Conservation (phyloP, 2,329 filamentous ascomycete genomes). For the Exophiala aquamarina region DNA sequence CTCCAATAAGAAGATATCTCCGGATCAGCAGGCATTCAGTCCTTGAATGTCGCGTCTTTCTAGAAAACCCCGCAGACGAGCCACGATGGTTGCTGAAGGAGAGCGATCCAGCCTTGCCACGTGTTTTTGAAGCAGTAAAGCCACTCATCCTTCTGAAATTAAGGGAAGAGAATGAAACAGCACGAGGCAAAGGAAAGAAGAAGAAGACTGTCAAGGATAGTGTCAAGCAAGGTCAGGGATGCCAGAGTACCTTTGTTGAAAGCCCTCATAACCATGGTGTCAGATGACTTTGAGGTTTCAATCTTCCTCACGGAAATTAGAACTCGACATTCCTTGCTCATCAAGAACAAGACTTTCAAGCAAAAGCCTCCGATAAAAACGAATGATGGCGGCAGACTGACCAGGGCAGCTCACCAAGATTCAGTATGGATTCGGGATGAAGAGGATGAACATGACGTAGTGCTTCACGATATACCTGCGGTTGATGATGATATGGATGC, state of each 20-base stretch:
- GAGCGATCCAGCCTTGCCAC: slow-evolving; percentile 72
- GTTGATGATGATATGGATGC: slow-evolving; percentile 24
- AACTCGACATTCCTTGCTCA: slow-evolving; percentile 81
- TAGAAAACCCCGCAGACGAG: slow-evolving; percentile 82
- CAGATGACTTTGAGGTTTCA: slow-evolving; percentile 93
- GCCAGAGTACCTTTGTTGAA: slow-evolving; percentile 5
- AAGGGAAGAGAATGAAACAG: slow-evolving; percentile 72
- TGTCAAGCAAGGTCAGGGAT: slow-evolving; percentile 67
- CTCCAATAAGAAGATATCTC: slow-evolving; percentile 59
- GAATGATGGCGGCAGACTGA: slow-evolving; percentile 64
- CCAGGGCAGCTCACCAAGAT: slow-evolving; percentile 38
- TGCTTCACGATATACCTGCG: slow-evolving; percentile 19
- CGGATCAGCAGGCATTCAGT: slow-evolving; percentile 91
- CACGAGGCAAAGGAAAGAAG: slow-evolving; percentile 64
- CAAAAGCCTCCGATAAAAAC: slow-evolving; percentile 50
- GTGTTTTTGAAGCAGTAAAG: slow-evolving; percentile 80
- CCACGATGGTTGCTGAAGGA: slow-evolving; percentile 82
- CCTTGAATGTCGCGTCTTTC: slow-evolving; percentile 93
- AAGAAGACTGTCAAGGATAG: slow-evolving; percentile 86
- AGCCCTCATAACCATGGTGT: slow-evolving; percentile 1
- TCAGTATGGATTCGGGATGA: slow-evolving; percentile 55
- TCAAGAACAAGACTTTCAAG: slow-evolving; percentile 77
- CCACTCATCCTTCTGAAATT: slow-evolving; percentile 88
- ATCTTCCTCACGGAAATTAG: slow-evolving; percentile 88
- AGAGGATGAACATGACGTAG: slow-evolving; percentile 55